Percentiles rank a stretch among this genome's conserved stretches.
Conservation (phyloP, 306 rosid species). For the Lathyrus oleraceus region DNA sequence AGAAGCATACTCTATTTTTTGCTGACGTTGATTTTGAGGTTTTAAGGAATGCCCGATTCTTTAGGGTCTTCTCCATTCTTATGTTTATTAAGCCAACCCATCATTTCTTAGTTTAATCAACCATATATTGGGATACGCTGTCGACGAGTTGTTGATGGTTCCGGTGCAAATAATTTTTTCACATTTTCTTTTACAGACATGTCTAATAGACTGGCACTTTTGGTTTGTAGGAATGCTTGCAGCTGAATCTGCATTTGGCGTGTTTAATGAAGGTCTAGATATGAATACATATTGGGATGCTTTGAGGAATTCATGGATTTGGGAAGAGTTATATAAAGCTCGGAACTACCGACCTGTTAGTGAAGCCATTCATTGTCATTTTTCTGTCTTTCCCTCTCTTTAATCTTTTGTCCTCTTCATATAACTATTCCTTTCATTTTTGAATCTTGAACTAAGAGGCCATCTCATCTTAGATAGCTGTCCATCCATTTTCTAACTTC, state of each 20-base stretch:
- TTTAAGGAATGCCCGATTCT: conserved; percentile 20
- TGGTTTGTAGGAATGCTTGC: conserved; percentile 86
- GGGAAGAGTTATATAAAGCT: conserved; percentile 82
- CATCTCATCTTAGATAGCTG: conserved; percentile 19
- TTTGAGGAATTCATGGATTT: conserved; percentile 80
- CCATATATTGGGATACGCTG: conserved; percentile 2
- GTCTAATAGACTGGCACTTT: background rate
- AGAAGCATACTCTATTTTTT: conserved; percentile 25
- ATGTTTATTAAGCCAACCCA: conserved; percentile 17
- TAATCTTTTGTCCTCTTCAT: conserved; percentile 3
- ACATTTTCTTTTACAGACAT: conserved; percentile 10
- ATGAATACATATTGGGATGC: conserved; percentile 83
- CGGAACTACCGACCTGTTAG: conserved; percentile 84
- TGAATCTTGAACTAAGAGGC: conserved; percentile 15
- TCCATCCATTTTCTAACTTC: conserved; percentile 2
- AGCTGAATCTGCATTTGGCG: conserved; percentile 76
- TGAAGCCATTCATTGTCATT: conserved; percentile 35
- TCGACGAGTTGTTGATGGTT: background rate
- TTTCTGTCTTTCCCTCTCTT: conserved; percentile 14
- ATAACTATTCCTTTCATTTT: conserved; percentile 25
- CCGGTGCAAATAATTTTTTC: conserved; percentile 6
- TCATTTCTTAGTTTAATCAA: conserved; percentile 31
- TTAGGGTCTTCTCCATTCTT: background rate
- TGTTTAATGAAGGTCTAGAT: conserved; percentile 57
- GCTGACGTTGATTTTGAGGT: conserved; percentile 11